phyloP scores from a whole-genome alignment of 2,329 filamentous ascomycete species.

The Phaeosphaeria sp. region DNA sequence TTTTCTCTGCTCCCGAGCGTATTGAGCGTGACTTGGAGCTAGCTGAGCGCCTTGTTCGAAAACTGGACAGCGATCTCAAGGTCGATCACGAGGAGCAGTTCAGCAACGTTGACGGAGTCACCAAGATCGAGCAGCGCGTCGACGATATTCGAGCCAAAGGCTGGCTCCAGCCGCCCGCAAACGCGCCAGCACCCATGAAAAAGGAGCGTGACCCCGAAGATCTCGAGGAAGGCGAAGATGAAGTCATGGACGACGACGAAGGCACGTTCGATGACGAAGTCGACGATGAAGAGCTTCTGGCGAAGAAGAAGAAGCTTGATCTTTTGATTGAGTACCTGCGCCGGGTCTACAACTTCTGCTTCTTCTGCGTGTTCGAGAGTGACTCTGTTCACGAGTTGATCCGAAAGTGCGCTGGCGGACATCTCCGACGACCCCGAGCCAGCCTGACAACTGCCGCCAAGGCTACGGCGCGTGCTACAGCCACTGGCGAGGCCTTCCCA shows the following conservation, averaged over 20 bases:
- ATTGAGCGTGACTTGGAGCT: conserved; percentile 89
- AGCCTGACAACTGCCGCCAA: conserved; percentile 85
- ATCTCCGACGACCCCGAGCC: conserved; percentile 87
- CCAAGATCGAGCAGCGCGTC: conserved; percentile 85
- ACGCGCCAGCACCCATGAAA: conserved; percentile 59
- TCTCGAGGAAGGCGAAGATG: conserved; percentile 78
- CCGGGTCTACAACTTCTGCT: conserved; percentile 97
- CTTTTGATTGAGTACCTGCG: conserved; percentile 95
- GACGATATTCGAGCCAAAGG: conserved; percentile 80
- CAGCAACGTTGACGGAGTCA: conserved; percentile 65
- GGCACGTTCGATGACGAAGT: conserved; percentile 75
- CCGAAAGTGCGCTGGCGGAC: conserved; percentile 95
- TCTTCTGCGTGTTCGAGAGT: conserved; percentile 99
- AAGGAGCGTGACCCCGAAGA: conserved; percentile 69
- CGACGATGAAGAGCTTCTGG: conserved; percentile 86
- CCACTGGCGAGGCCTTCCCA: conserved; percentile 81
- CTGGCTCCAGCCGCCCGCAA: conserved; percentile 72
- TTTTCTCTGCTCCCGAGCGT: conserved; percentile 93
- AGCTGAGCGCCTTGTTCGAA: conserved; percentile 80
- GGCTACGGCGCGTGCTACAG: conserved; percentile 84
- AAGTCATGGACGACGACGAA: conserved; percentile 67
- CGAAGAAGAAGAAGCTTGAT: conserved; percentile 97
- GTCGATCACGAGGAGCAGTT: conserved; percentile 63
- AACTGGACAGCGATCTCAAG: conserved; percentile 84
- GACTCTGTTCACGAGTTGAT: conserved; percentile 96